Evolutionary conservation across 2,329 filamentous ascomycete genomes (phyloP), one percentile per base, ranked within the genome.

Genomic region (Teratosphaeria viscida): DNA sequence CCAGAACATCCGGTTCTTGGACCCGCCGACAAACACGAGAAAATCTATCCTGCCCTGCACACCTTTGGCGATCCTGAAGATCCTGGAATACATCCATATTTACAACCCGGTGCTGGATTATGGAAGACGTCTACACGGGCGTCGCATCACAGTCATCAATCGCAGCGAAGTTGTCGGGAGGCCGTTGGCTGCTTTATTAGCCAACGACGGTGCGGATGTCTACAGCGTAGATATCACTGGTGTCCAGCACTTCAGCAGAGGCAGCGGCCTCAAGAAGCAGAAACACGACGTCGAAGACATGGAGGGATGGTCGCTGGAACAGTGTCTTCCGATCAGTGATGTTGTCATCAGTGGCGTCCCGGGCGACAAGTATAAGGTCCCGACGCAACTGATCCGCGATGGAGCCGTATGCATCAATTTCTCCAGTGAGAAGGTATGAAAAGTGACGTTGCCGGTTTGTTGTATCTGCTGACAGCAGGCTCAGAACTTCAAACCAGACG

Each of bases 361-460:
- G 0, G 84, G 85, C 27, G 88, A 96, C 64, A 83, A 81, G 62
- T 99, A 88, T 82, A 96, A 97, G 79, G 88, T 99, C 29, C 89
- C 92, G 5, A 88, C 87, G 3, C 83, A 89, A 57, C 78, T 94
- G 63, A 80, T 99, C 68, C 84, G 90, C 54, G 89, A 96, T 59
- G 94, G 94, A 55, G 92, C 90, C 34, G 90, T 96, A n/a, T 99
- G 94, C 80, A 92, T 99, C 78, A 99, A 99, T 77, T 97, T 99
- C 74, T 95, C 91, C 7, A 96, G 90, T 57, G 90, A 89, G 75
- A 90, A 92, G 80, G 82, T 84, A 69, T 61, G 74, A 57, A 55
- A 26, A 11, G 7, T 2, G 14, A 19, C 23, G 14, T 11, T 53
- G 4, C 7, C 19, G 5, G 8, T 29, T 27, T 57, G 29, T 23